Conservation (phyloP, 179 eudicot species). For the Carnegiea gigantea region DNA sequence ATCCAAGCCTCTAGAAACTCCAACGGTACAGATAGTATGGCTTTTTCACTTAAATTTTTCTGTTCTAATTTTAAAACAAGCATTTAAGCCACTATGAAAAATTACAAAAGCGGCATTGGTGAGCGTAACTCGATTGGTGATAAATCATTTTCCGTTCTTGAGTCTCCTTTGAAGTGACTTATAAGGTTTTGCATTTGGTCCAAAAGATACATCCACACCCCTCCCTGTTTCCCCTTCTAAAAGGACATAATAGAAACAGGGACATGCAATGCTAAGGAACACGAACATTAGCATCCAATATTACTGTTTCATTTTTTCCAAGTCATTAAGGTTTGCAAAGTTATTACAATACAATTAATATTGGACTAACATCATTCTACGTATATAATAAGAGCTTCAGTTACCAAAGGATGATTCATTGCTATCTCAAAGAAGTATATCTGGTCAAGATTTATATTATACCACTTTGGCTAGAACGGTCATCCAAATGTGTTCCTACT, state of each 20-base stretch:
- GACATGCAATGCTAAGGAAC: too few relatives aligned
- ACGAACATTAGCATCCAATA: too few relatives aligned
- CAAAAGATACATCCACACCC: too few relatives aligned
- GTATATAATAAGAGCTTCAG: too few relatives aligned
- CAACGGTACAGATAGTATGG: background rate
- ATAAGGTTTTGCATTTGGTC: background rate
- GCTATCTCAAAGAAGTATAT: background rate
- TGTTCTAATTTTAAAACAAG: background rate
- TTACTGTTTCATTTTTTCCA: too few relatives aligned
- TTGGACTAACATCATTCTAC: too few relatives aligned
- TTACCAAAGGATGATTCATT: too few relatives aligned
- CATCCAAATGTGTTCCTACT: background rate
- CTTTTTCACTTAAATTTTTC: background rate
- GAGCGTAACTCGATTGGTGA: background rate
- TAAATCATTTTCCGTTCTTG: background rate
- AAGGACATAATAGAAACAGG: too few relatives aligned
- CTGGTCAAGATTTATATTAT: background rate
- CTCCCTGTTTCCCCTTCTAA: too few relatives aligned
- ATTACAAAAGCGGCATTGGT: background rate
- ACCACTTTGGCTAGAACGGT: background rate
- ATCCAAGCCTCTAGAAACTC: background rate
- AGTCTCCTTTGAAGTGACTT: background rate
- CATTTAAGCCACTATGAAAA: background rate
- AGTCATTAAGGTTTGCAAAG: too few relatives aligned
- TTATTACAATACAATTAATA: too few relatives aligned